Evolutionary conservation across 768 basidiomycete species (phyloP).

Genomic region (Daedalea quercina): DNA sequence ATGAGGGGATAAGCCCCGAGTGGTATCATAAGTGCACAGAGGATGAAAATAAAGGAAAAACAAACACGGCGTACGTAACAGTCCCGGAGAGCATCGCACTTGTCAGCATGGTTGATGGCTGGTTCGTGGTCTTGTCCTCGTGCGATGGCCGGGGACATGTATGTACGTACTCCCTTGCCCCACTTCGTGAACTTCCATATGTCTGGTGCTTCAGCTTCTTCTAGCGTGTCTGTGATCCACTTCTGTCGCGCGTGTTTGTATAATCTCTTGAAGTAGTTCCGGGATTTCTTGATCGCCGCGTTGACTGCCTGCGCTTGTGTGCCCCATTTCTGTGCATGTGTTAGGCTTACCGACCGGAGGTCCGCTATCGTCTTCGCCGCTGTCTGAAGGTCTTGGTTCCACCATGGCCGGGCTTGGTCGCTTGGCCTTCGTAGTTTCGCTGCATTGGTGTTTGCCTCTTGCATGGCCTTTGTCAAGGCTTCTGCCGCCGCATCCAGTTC

Average conservation of each 20-base stretch:
- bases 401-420: too few species aligned
- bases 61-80: too few species aligned
- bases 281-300: neutral
- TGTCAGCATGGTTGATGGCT: neutral
- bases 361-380: neutral
- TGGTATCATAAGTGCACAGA: too few species aligned
- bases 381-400: too few species aligned
- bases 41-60: too few species aligned
- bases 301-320: neutral
- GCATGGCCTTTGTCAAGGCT: too few species aligned
- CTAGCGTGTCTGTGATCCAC: neutral
- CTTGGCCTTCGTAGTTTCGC: too few species aligned
- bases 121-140: neutral
- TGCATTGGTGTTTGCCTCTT: too few species aligned
- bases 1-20: too few species aligned
- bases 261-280: neutral
- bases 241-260: neutral
- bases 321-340: neutral
- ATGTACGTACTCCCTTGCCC: neutral
- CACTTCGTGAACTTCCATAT: neutral
- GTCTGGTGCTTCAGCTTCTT: neutral
- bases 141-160: neutral
- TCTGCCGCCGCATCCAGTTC: too few species aligned
- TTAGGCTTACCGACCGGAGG: neutral
- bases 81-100: neutral